phyloP scores from a whole-genome alignment of 1,284 basidiomycete species.

The Trichosporon coremiiforme region DNA sequence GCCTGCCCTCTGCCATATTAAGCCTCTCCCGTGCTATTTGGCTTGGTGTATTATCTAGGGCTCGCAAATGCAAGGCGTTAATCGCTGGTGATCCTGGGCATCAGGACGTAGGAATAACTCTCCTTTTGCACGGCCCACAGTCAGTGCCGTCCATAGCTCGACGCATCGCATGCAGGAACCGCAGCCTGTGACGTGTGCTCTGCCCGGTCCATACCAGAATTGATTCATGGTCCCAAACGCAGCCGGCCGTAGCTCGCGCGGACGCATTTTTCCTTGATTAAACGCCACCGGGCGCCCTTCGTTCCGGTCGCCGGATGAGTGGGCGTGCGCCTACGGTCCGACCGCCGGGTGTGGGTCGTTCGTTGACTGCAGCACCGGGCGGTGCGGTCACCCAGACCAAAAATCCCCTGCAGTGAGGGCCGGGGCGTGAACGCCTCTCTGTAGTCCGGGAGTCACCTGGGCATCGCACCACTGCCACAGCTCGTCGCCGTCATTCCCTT shows the following conservation, averaged over 20 bases:
- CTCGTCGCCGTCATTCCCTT: not conserved
- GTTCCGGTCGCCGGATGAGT: conserved; percentile 8
- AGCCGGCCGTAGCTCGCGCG: not conserved
- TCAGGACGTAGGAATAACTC: conserved; percentile 10
- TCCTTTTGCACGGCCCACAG: not conserved
- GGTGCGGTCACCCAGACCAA: not conserved
- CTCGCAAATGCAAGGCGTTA: not conserved
- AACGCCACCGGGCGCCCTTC: not conserved
- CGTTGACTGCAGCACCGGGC: not conserved
- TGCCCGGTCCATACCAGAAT: not conserved
- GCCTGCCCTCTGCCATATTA: not conserved
- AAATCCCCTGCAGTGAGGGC: not conserved
- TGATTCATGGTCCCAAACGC: conserved; percentile 11
- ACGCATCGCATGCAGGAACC: not conserved
- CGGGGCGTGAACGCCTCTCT: not conserved
- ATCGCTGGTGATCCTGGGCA: not conserved
- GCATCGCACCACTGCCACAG: not conserved
- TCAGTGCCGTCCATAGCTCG: not conserved
- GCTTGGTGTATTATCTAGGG: not conserved
- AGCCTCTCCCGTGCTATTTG: conserved; percentile 10
- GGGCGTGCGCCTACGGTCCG: not conserved
- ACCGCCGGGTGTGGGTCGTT: not conserved
- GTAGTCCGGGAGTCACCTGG: not conserved
- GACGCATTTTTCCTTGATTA: conserved; percentile 4
- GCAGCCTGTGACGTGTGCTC: not conserved